phyloP scores from a whole-genome alignment of 2,329 filamentous ascomycete species.

The Fusarium denticulatum region DNA sequence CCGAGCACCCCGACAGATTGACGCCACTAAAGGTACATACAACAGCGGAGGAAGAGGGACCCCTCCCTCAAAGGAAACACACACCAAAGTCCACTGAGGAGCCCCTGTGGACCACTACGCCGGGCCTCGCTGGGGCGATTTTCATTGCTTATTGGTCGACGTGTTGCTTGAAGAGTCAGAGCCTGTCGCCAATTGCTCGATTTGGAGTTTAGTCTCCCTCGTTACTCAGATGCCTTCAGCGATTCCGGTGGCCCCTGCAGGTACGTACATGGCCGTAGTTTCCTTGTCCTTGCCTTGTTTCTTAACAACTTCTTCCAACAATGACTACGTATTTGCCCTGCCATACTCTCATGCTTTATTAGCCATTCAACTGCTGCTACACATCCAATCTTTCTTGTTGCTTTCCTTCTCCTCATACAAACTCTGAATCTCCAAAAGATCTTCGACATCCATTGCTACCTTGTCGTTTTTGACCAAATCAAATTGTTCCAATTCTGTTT shows the following conservation, averaged over 20 bases:
- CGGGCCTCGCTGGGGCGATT: slow-evolving; percentile 37
- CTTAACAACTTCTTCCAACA: slow-evolving; percentile 25
- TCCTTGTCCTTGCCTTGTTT: slow-evolving; percentile 38
- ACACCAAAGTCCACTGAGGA: slow-evolving; percentile 33
- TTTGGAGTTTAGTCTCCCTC: slow-evolving; percentile 37
- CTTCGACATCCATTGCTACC: slow-evolving; percentile 14
- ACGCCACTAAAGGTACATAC: slow-evolving; percentile 26
- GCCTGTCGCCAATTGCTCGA: slow-evolving; percentile 25
- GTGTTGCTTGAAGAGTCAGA: slow-evolving; percentile 26
- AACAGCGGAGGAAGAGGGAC: background rate
- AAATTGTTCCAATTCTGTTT: background rate
- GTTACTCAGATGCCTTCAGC: slow-evolving; percentile 45
- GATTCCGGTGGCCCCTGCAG: slow-evolving; percentile 43
- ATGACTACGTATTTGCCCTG: slow-evolving; percentile 27
- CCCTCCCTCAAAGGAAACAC: slow-evolving; percentile 18
- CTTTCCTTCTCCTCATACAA: slow-evolving; percentile 16
- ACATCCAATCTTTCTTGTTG: slow-evolving; percentile 5
- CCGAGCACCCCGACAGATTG: slow-evolving; percentile 21
- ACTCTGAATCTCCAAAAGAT: slow-evolving; percentile 24
- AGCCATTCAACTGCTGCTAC: slow-evolving; percentile 34
- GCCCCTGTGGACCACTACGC: slow-evolving; percentile 42
- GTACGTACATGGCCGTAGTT: slow-evolving; percentile 36
- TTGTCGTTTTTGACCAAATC: slow-evolving; percentile 2
- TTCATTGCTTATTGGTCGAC: slow-evolving; percentile 27
- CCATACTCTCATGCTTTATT: slow-evolving; percentile 28